phyloP scores from a whole-genome alignment of 129 eudicot genomes.

The Scalesia atractyloides region DNA sequence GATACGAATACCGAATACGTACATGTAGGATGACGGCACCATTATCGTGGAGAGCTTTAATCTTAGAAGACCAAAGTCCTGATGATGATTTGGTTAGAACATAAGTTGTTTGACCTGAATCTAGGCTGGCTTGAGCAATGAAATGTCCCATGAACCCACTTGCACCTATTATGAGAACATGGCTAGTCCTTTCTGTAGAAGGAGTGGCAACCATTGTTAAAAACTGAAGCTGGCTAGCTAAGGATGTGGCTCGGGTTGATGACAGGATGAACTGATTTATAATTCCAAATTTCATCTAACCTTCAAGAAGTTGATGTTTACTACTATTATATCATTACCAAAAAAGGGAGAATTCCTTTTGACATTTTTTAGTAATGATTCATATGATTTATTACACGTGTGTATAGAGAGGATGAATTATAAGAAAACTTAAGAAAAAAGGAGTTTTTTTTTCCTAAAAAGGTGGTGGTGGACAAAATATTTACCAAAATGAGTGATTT shows the following conservation, averaged over 20 bases:
- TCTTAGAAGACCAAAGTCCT: not conserved
- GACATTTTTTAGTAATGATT: too few species aligned
- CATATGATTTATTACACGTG: too few species aligned
- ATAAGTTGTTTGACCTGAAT: not conserved
- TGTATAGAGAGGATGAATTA: too few species aligned
- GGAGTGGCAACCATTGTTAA: not conserved
- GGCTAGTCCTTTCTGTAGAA: not conserved
- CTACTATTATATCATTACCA: too few species aligned
- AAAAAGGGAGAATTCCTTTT: too few species aligned
- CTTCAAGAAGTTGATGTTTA: not conserved
- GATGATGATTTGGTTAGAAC: not conserved
- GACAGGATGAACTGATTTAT: not conserved
- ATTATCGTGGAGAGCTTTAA: not conserved
- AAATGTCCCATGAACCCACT: not conserved
- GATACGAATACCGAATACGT: not conserved
- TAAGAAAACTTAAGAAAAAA: too few species aligned
- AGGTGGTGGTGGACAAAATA: too few species aligned
- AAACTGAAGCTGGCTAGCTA: not conserved
- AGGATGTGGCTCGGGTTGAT: not conserved
- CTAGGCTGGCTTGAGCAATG: slow-evolving; percentile 7
- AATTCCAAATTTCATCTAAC: not conserved
- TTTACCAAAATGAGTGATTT: too few species aligned
- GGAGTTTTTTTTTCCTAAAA: too few species aligned
- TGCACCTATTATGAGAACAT: slow-evolving; percentile 1
- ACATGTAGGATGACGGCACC: slow-evolving; percentile 11